These are phyloP conservation scores for Fusarium praegraminearum DNA, from an alignment of 2,329 filamentous ascomycete species.

Conservation along the genomic window DNA sequence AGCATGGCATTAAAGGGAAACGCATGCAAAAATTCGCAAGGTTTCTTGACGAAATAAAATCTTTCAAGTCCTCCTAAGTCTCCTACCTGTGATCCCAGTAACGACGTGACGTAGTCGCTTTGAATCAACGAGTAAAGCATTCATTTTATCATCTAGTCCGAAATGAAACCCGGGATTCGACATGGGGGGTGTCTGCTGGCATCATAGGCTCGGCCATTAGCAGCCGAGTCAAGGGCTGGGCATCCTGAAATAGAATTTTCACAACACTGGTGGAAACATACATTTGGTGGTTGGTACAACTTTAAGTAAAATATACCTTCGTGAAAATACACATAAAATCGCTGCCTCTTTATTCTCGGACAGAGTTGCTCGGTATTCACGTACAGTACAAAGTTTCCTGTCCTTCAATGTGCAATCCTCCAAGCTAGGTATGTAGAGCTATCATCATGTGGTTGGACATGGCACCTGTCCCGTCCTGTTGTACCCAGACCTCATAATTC, in stretches of 20 bases:
- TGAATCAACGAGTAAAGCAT: background rate
- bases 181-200: background rate
- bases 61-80: conserved; percentile 49
- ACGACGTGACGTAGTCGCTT: conserved; percentile 11
- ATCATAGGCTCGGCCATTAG: background rate
- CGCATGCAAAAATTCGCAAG: conserved; percentile 54
- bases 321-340: background rate
- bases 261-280: background rate
- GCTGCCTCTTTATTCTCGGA: too few relatives aligned
- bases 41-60: conserved; percentile 55
- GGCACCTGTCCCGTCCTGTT: conserved; percentile 12
- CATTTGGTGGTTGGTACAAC: too few relatives aligned
- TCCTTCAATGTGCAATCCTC: background rate
- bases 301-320: too few relatives aligned
- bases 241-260: background rate
- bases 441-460: background rate
- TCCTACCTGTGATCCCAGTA: conserved; percentile 4
- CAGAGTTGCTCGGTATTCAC: too few relatives aligned
- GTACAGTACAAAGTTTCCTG: background rate
- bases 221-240: background rate
- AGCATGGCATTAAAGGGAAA: conserved; percentile 57
- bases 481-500: conserved; percentile 19
- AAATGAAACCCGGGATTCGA: background rate
- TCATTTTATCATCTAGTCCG: too few relatives aligned
- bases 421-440: background rate